These are phyloP conservation scores for Solanum tarijense DNA, from an alignment of 257 asterid species.

Conservation along the genomic window DNA sequence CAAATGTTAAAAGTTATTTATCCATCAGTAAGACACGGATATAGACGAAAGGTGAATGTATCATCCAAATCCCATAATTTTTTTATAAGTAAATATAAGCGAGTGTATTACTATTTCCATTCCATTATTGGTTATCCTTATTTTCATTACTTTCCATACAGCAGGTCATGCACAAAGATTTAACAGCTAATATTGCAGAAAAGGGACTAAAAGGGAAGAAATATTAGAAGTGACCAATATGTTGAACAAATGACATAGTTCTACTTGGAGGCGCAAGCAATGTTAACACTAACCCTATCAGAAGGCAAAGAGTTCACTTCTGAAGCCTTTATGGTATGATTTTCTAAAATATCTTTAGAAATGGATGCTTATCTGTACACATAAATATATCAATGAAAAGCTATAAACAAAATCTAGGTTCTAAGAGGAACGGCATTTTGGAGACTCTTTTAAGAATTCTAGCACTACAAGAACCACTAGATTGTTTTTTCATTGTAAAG, in stretches of 20 bases:
- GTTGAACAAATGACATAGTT: not conserved
- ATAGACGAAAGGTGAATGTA: not conserved
- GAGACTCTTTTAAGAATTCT: not conserved
- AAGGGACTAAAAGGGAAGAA: not conserved
- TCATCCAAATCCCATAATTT: not conserved
- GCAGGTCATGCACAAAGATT: not conserved
- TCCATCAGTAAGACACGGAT: not conserved
- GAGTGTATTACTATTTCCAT: not conserved
- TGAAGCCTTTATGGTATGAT: not conserved
- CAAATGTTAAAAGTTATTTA: constrained; percentile 5
- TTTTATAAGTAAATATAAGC: not conserved
- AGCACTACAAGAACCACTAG: not conserved
- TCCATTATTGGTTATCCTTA: not conserved
- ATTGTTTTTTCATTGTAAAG: not conserved
- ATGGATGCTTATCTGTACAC: not conserved
- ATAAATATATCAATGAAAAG: not conserved
- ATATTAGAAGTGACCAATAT: not conserved
- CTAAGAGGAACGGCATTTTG: not conserved
- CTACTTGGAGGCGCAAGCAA: not conserved
- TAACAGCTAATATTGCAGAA: not conserved
- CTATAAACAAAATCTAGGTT: not conserved
- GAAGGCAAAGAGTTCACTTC: not conserved
- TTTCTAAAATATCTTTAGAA: not conserved
- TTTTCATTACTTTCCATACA: not conserved
- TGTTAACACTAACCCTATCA: not conserved